Evolutionary conservation across 257 asterid species (phyloP), one percentile per base, ranked within the genome.

Genomic region (Striga asiatica): DNA sequence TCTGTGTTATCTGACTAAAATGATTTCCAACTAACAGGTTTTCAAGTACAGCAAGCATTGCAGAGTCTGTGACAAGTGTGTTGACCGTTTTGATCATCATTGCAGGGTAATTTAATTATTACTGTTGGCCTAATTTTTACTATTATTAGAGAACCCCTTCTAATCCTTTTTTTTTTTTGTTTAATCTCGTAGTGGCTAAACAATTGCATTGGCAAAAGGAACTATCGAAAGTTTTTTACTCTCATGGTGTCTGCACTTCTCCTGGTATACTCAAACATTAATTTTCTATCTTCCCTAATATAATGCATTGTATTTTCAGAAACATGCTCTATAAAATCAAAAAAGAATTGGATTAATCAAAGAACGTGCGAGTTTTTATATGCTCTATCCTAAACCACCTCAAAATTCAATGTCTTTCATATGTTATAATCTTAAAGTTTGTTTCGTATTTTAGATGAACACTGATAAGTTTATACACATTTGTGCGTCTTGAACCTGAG

Each of bases 41-140:
- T 85, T 69, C 71, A 92, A 84, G 75, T 87, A 82, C 78, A 91
- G 98, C 88, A 91, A 91, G 83, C 98, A 91, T 58, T 91, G 98
- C 50, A 78, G 98, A 76, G 98, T 91, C 21, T 87, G 97, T 46
- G 98, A 91, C 78, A 91, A 91, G 72, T 91, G 98, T 25, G 98
- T 91, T 6, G 89, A 91, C 78, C 75, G 78, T 34, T 91, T 91
- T 16, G 98, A 91, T 74, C 98, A 91, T 71, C 98, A 91, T 70
- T 92, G 99, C 91, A 75, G 99, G 95, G 99, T 92, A 81, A 31
- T 43, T 32, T 22, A 51, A 34, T 47, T 14, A 45, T 25, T 54
- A 7, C 12, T 31, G 19, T 61, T 20, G 34, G 59, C 51, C 32
- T 45, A 58, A 51, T 5, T 20, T n/a, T n/a, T n/a, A 38, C 60